Evolutionary conservation across 768 basidiomycete species (phyloP).

Genomic region (Filobasidium floriforme): DNA sequence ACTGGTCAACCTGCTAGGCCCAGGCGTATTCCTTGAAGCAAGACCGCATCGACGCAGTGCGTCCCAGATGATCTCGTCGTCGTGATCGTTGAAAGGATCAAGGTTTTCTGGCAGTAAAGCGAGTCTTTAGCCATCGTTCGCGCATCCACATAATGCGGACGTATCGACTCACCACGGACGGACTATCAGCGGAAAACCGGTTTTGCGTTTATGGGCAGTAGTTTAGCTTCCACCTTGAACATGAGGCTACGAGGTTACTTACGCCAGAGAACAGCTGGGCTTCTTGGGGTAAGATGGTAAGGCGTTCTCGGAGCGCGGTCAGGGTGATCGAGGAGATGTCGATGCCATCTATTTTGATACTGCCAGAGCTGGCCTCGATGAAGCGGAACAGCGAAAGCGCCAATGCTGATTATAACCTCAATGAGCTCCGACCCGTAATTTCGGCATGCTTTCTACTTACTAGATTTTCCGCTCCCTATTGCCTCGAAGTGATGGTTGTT

Average conservation of each 20-base stretch:
- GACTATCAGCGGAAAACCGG: not conserved
- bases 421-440: not conserved
- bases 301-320: conserved; percentile 55
- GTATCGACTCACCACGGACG: not conserved
- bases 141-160: not conserved
- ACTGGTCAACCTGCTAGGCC: conserved; percentile 17
- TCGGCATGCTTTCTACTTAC: not conserved
- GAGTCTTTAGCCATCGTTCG: conserved; percentile 4
- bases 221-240: not conserved
- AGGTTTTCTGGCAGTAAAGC: conserved; percentile 37
- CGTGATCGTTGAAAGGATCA: conserved; percentile 41
- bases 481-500: conserved; percentile 11
- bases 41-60: conserved; percentile 37
- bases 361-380: conserved; percentile 45
- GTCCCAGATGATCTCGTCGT: conserved; percentile 36
- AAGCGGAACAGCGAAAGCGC: conserved; percentile 49
- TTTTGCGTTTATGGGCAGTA: not conserved
- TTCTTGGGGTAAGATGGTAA: conserved; percentile 54
- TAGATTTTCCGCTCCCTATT: conserved; percentile 25
- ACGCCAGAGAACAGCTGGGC: conserved; percentile 37
- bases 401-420: conserved; percentile 32
- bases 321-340: conserved; percentile 45
- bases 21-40: conserved; percentile 23
- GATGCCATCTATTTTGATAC: conserved; percentile 46
- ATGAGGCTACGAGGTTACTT: not conserved